phyloP scores from a whole-genome alignment of 106 monocot genomes.

The Platanthera guangdongensis region DNA sequence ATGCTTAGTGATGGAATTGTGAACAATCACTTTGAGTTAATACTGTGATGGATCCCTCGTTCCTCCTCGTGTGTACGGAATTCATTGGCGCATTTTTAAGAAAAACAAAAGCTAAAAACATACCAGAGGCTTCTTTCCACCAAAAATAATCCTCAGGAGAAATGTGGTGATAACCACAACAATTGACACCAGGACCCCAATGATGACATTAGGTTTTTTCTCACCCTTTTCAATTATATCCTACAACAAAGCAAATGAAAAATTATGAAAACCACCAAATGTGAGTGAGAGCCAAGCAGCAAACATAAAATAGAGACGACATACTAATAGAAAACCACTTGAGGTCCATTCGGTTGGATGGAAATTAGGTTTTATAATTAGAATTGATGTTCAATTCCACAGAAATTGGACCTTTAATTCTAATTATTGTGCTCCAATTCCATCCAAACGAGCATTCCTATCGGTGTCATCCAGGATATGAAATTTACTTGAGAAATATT shows the following conservation, averaged over 20 bases:
- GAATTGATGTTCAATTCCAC: no score
- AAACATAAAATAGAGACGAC: neutral
- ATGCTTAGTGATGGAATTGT: no score
- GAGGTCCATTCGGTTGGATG: neutral
- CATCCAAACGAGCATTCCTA: no score
- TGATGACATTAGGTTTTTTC: slow-evolving; percentile 52
- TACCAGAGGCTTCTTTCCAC: slow-evolving; percentile 55
- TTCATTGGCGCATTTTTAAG: neutral
- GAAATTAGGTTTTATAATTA: neutral
- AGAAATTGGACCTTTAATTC: no score
- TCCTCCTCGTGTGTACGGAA: neutral
- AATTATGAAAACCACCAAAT: neutral
- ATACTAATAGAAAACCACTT: neutral
- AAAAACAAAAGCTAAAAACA: neutral
- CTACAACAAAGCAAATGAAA: slow-evolving; percentile 9
- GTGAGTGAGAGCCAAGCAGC: neutral
- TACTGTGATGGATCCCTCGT: no score
- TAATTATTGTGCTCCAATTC: no score
- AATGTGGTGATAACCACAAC: slow-evolving; percentile 35
- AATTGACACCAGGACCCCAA: slow-evolving; percentile 56
- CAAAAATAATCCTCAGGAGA: slow-evolving; percentile 46
- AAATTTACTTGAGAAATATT: no score
- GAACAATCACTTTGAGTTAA: no score
- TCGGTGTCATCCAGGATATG: no score
- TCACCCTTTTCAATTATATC: slow-evolving; percentile 76